Evolutionary conservation across 2,329 filamentous ascomycete species (phyloP).

Genomic region (Hypoxylon sp.): DNA sequence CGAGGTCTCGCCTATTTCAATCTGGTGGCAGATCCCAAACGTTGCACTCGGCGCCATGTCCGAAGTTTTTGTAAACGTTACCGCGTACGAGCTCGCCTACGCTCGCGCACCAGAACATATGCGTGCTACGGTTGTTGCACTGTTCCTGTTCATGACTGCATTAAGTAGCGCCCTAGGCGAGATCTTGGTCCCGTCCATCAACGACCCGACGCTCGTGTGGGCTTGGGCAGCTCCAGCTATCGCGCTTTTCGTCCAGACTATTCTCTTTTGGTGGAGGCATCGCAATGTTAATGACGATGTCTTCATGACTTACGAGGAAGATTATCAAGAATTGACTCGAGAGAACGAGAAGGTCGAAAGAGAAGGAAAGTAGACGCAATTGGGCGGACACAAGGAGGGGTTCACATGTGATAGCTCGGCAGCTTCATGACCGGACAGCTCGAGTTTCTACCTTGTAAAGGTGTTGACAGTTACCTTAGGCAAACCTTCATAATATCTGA

Average conservation of each 20-base stretch:
- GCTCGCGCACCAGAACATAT: slow-evolving; percentile 76
- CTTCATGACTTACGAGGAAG: slow-evolving; percentile 56
- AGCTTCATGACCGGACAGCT: background rate
- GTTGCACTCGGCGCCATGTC: slow-evolving; percentile 66
- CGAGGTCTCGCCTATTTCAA: slow-evolving; percentile 59
- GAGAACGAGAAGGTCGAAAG: slow-evolving; percentile 36
- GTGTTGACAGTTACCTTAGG: background rate
- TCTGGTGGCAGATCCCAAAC: slow-evolving; percentile 65
- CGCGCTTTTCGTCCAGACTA: slow-evolving; percentile 60
- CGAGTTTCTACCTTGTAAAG: background rate
- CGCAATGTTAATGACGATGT: slow-evolving; percentile 61
- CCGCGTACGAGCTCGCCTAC: slow-evolving; percentile 76
- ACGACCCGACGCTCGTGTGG: slow-evolving; percentile 60
- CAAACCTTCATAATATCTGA: background rate
- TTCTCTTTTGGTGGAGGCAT: slow-evolving; percentile 63
- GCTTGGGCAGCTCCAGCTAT: slow-evolving; percentile 57
- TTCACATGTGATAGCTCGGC: background rate
- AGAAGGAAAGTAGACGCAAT: slow-evolving; percentile 5
- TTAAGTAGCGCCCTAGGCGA: slow-evolving; percentile 66
- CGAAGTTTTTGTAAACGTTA: slow-evolving; percentile 72
- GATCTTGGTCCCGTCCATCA: slow-evolving; percentile 58
- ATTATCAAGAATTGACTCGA: slow-evolving; percentile 36
- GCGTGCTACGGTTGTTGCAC: slow-evolving; percentile 69
- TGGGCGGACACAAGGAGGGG: background rate
- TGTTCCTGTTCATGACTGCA: slow-evolving; percentile 70